Conservation (phyloP, 192 early-diverging fungal genomes). For the Helicostylum pulchrum region DNA sequence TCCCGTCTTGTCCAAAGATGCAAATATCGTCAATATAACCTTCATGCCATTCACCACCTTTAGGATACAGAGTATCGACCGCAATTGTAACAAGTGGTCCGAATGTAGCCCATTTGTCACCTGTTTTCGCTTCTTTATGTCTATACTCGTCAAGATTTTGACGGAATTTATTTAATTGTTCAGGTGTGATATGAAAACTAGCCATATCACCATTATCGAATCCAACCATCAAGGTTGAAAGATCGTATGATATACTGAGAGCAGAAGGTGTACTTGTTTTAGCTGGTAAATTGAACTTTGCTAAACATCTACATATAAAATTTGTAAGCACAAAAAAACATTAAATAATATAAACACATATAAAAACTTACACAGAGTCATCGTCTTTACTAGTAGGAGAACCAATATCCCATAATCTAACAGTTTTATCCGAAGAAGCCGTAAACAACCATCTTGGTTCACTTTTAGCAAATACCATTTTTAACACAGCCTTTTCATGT, state of each 20-base stretch:
- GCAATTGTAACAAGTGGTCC: not conserved
- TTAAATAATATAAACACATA: not conserved
- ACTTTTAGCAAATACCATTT: constrained; percentile 40
- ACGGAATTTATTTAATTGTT: not conserved
- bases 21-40: constrained; percentile 47
- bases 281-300: constrained; percentile 15
- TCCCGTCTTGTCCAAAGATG: constrained; percentile 20
- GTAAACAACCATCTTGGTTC: constrained; percentile 47
- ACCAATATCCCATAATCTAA: constrained; percentile 52
- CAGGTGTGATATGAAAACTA: constrained; percentile 3
- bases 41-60: constrained; percentile 47
- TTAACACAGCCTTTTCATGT: constrained; percentile 35
- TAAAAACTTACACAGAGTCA: constrained; percentile 29
- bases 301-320: constrained; percentile 16
- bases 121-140: constrained; percentile 21
- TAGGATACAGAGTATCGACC: constrained; percentile 31
- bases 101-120: constrained; percentile 13
- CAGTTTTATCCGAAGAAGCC: constrained; percentile 37
- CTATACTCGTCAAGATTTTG: constrained; percentile 22
- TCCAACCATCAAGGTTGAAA: constrained; percentile 23
- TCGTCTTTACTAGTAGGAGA: constrained; percentile 26
- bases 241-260: constrained; percentile 8
- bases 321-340: not conserved
- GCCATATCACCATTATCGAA: constrained; percentile 24
- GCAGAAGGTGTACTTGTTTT: constrained; percentile 1